Conservation (phyloP, 1,139 yeast species). For the Geotrichum aggregatum region DNA sequence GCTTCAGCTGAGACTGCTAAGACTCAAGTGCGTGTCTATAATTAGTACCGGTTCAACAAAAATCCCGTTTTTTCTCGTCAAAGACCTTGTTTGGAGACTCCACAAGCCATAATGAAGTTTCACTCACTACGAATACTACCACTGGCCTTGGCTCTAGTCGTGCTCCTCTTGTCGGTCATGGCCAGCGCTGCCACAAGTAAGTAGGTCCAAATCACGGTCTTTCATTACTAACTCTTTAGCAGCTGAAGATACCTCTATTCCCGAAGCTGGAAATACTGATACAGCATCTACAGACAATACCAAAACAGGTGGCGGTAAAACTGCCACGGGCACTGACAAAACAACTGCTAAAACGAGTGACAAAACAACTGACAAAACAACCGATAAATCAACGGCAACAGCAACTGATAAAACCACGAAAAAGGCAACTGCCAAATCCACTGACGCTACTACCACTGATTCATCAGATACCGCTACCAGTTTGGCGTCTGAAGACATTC, state of each 20-base stretch:
- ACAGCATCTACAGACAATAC: not conserved
- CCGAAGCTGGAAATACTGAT: slow-evolving; percentile 9
- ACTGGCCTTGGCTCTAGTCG: not conserved
- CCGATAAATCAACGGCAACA: not conserved
- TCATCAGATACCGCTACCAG: not conserved
- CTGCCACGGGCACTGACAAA: slow-evolving; percentile 10
- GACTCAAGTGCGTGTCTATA: not conserved
- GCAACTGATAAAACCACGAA: not conserved
- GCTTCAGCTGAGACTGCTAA: not conserved
- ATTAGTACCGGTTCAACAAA: not conserved
- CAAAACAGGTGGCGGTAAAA: too few species aligned
- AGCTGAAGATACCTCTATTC: not conserved
- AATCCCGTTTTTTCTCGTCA: too few species aligned
- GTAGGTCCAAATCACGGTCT: not conserved
- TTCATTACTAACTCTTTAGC: not conserved
- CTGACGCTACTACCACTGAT: not conserved
- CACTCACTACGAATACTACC: slow-evolving; percentile 6
- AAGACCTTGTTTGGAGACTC: too few species aligned
- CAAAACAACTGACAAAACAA: not conserved
- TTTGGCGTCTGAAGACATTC: not conserved
- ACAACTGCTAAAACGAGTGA: slow-evolving; percentile 12
- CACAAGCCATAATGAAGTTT: slow-evolving; percentile 4
- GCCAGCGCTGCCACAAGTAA: slow-evolving; percentile 4
- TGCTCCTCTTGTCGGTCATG: not conserved
- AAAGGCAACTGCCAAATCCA: slow-evolving; percentile 5